Base-by-base conservation (phyloP, 805 yeast species). In the Suhomyces tanzawaensis region DNA sequence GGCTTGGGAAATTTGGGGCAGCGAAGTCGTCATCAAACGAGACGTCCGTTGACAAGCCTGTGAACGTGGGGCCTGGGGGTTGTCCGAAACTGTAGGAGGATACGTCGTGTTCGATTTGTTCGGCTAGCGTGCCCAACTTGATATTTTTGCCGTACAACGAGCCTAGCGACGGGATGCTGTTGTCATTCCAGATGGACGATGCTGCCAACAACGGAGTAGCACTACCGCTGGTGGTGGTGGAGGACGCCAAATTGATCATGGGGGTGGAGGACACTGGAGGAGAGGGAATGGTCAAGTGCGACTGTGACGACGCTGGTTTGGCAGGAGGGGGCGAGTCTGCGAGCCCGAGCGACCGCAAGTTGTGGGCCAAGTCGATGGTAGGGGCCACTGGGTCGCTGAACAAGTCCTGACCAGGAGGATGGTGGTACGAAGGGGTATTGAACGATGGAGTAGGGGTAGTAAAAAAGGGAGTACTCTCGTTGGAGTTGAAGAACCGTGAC, bases 131-230 rank as follows among this genome's bases (percentile, higher is more conserved):
- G 18, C 36, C 36, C 17, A 33, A 18, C 13, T 33, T 33, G 19
- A 19, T 7, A 17, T 24, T 33, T 24, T 13, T 33, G 1, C 27
- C 24, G 15, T 33, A 33, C 3, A 33, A 11, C 7, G 36, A 25
- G 12, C 27, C 27, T 8, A 24, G 27, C 9, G 30, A 14, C 9
- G 19, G 19, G 5, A 16, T 27, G 7, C 5, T 14, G 18, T 33
- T 33, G 13, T 43, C 42, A 25, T 34, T 40, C 49, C 49, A 45
- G 5, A 45, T 45, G 18, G 47, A 43, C 21, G 31, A 16, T 19
- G 32, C 27, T 5, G 24, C 11, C 19, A 37, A 17, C 12, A 37
- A 33, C 4, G 47, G 47, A 1, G 47, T 40, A 7, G 34, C 46
- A 4, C 36, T 37, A n/a, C 38, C 45, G 7, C 40, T 35, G 4